These are phyloP conservation scores for Mycena crocata DNA, from an alignment of 768 basidiomycete genomes.

Conservation along the genomic window DNA sequence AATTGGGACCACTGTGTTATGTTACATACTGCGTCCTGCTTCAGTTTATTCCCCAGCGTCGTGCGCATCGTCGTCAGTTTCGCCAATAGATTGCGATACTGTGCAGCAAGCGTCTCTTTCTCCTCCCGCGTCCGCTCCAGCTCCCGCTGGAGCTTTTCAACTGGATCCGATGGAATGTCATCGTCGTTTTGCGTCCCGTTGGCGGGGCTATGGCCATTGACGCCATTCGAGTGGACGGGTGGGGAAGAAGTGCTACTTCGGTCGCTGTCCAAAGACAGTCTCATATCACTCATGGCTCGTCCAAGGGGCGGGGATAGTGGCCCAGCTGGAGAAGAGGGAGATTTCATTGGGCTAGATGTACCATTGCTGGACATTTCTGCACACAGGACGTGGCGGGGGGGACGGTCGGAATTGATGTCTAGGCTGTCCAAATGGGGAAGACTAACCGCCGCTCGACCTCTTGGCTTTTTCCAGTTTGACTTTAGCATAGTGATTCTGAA, in stretches of 20 bases:
- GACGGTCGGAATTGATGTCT: too few species aligned
- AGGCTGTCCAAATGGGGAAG: neutral
- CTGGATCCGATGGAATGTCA: constrained; percentile 58
- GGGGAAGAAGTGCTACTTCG: constrained; percentile 45
- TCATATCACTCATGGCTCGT: constrained; percentile 38
- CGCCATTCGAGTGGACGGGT: constrained; percentile 46
- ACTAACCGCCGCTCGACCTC: too few species aligned
- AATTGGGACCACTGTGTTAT: neutral
- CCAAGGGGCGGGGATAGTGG: constrained; percentile 43
- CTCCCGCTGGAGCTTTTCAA: constrained; percentile 76
- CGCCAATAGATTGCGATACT: constrained; percentile 87
- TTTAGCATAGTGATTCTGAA: too few species aligned
- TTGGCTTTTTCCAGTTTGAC: too few species aligned
- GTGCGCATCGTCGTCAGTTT: constrained; percentile 95
- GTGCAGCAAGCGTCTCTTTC: constrained; percentile 86
- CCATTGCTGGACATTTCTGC: constrained; percentile 43
- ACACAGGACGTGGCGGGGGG: constrained; percentile 29
- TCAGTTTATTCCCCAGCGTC: constrained; percentile 92
- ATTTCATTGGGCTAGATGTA: constrained; percentile 32
- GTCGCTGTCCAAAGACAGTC: constrained; percentile 63
- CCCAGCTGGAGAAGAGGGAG: constrained; percentile 44
- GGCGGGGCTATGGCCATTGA: constrained; percentile 45
- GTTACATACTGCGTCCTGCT: constrained; percentile 89
- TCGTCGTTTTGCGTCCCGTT: constrained; percentile 49
- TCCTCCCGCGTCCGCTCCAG: constrained; percentile 83